Conservation (phyloP, 495 filamentous ascomycete species). For the Sabuloglossum arenarium region DNA sequence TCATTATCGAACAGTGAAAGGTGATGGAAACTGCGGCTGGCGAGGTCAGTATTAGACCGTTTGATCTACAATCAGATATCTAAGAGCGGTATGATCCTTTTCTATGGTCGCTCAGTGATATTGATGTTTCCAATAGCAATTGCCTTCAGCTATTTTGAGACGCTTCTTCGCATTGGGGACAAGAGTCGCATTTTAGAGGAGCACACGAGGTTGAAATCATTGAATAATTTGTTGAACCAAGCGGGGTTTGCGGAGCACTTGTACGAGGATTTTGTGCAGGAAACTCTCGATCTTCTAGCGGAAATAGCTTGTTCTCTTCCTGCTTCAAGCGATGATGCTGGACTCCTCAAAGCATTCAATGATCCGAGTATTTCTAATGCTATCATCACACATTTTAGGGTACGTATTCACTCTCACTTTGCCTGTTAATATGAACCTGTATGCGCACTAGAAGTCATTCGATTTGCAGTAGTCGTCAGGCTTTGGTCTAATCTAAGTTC, state of each 20-base stretch:
- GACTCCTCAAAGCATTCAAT: constrained; percentile 61
- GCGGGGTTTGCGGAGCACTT: constrained; percentile 44
- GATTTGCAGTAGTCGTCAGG: background rate
- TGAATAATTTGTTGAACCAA: constrained; percentile 48
- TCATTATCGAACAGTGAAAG: constrained; percentile 67
- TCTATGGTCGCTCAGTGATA: background rate
- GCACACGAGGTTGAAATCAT: constrained; percentile 41
- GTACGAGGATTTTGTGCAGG: constrained; percentile 69
- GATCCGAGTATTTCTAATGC: constrained; percentile 38
- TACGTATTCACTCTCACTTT: constrained; percentile 14
- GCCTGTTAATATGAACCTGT: background rate
- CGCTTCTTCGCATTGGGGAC: constrained; percentile 45
- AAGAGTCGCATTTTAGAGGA: constrained; percentile 43
- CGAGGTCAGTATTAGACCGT: constrained; percentile 43
- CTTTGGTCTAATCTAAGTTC: background rate
- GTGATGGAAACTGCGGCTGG: constrained; percentile 96
- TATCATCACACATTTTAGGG: constrained; percentile 55
- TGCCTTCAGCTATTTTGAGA: constrained; percentile 84
- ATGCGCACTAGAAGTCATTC: background rate
- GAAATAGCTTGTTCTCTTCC: constrained; percentile 22
- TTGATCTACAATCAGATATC: background rate
- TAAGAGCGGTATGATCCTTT: background rate
- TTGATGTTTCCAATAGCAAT: constrained; percentile 35
- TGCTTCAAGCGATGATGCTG: constrained; percentile 32
- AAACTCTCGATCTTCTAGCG: constrained; percentile 42